These are phyloP conservation scores for Sphagnum contortum DNA, from an alignment of 225 moss, liverwort and hornwort genomes.

Conservation along the genomic window DNA sequence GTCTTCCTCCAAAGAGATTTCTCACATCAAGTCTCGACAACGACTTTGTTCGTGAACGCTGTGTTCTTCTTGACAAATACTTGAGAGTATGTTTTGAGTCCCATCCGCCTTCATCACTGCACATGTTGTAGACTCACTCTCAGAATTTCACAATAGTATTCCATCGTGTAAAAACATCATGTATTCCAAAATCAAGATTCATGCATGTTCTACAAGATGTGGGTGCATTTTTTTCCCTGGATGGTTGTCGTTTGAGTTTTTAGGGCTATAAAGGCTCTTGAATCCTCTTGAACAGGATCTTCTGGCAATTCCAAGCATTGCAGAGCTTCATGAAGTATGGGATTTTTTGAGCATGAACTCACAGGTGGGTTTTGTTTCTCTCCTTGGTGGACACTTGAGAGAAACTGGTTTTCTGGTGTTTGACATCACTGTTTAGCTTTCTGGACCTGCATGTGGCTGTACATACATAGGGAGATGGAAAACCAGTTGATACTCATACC, in stretches of 20 bases:
- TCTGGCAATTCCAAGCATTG: slow-evolving; percentile 64
- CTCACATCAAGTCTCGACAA: slow-evolving; percentile 81
- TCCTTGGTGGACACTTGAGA: too few species aligned
- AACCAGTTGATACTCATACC: too few species aligned
- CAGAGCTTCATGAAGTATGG: slow-evolving; percentile 79
- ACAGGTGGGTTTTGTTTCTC: slow-evolving; percentile 23
- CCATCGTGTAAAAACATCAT: too few species aligned
- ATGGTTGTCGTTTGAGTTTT: slow-evolving; percentile 5
- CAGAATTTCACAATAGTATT: too few species aligned
- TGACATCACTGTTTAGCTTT: too few species aligned
- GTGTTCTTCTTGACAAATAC: slow-evolving; percentile 75
- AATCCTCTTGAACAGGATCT: slow-evolving; percentile 32
- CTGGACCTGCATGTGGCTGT: too few species aligned
- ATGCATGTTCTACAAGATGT: not conserved
- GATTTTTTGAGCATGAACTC: slow-evolving; percentile 82
- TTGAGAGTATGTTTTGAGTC: slow-evolving; percentile 40
- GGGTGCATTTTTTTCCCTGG: not conserved
- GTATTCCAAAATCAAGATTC: too few species aligned
- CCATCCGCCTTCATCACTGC: too few species aligned
- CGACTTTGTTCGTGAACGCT: slow-evolving; percentile 76
- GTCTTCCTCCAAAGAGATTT: slow-evolving; percentile 77
- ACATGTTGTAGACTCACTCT: too few species aligned
- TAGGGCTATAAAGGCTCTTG: not conserved
- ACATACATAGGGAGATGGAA: too few species aligned
- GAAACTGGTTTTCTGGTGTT: too few species aligned